phyloP scores from a whole-genome alignment of 768 basidiomycete genomes.

The Suillus cothurnatus region DNA sequence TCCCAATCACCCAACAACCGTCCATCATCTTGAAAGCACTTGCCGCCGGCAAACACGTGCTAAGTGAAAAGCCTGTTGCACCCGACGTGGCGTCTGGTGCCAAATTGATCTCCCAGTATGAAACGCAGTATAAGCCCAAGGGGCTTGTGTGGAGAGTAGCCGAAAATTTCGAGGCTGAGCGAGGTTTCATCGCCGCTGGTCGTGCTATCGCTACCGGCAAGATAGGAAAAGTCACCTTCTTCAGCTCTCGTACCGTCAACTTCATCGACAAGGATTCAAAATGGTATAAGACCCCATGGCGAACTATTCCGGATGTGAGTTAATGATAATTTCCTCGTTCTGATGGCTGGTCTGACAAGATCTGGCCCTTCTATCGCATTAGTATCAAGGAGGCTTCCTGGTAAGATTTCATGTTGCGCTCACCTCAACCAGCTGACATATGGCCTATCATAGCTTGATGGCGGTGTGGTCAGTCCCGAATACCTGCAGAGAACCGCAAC shows the following conservation, averaged over 20 bases:
- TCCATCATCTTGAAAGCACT: conserved; percentile 61
- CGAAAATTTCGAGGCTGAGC: conserved; percentile 76
- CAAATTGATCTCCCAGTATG: conserved; percentile 66
- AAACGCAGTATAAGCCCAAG: conserved; percentile 61
- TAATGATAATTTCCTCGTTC: conserved; percentile 26
- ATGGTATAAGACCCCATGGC: conserved; percentile 85
- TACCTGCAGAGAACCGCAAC: neutral
- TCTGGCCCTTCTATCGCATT: neutral
- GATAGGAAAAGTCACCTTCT: conserved; percentile 74
- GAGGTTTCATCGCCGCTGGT: conserved; percentile 47
- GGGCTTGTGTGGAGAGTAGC: conserved; percentile 81
- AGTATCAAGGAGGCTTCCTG: conserved; percentile 85
- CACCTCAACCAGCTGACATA: conserved; percentile 5
- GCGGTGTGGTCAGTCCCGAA: conserved; percentile 63
- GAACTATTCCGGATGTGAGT: conserved; percentile 77
- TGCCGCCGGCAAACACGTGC: conserved; percentile 81
- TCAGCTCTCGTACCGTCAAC: conserved; percentile 55
- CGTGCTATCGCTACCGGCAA: conserved; percentile 55
- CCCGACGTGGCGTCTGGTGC: conserved; percentile 66
- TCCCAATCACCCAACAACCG: conserved; percentile 81
- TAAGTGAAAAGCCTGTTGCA: conserved; percentile 88
- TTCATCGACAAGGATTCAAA: conserved; percentile 63
- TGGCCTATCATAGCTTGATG: conserved; percentile 57
- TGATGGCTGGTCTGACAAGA: conserved; percentile 8
- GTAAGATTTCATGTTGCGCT: conserved; percentile 43